Evolutionary conservation across 768 basidiomycete species (phyloP).

Genomic region (Tricholoma furcatifolium): DNA sequence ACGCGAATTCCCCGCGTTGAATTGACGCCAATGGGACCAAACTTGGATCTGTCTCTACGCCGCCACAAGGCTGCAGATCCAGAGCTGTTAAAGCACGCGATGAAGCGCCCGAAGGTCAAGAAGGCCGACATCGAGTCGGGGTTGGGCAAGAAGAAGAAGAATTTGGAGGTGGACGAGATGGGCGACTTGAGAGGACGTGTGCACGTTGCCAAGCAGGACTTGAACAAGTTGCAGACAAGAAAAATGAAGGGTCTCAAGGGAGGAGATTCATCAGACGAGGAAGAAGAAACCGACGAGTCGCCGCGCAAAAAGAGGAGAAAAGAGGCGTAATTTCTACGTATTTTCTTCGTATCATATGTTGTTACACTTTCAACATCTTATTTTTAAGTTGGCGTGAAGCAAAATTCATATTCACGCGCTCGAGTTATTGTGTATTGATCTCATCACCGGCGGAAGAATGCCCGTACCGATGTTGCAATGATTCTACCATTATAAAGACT

Average conservation of each 20-base stretch:
- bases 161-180: slow-evolving; percentile 97
- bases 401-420: background rate
- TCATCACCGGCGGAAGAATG: slow-evolving; percentile 1
- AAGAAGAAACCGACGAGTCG: slow-evolving; percentile 18
- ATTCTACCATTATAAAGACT: background rate
- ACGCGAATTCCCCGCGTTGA: slow-evolving; percentile 79
- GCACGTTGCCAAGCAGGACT: slow-evolving; percentile 87
- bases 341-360: background rate
- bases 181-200: slow-evolving; percentile 91
- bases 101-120: slow-evolving; percentile 84
- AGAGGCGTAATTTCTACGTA: background rate
- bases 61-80: slow-evolving; percentile 73
- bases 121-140: slow-evolving; percentile 87
- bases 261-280: slow-evolving; percentile 22
- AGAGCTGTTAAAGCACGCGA: slow-evolving; percentile 77
- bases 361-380: background rate
- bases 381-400: too few species aligned
- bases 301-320: slow-evolving; percentile 21
- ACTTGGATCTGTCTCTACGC: slow-evolving; percentile 78
- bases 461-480: slow-evolving; percentile 2
- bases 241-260: slow-evolving; percentile 94
- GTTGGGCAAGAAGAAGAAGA: slow-evolving; percentile 90
- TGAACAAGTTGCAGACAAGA: slow-evolving; percentile 81
- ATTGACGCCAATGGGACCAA: slow-evolving; percentile 88
- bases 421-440: background rate